Conservation (phyloP, 306 rosid species). For the Castanea crenata region DNA sequence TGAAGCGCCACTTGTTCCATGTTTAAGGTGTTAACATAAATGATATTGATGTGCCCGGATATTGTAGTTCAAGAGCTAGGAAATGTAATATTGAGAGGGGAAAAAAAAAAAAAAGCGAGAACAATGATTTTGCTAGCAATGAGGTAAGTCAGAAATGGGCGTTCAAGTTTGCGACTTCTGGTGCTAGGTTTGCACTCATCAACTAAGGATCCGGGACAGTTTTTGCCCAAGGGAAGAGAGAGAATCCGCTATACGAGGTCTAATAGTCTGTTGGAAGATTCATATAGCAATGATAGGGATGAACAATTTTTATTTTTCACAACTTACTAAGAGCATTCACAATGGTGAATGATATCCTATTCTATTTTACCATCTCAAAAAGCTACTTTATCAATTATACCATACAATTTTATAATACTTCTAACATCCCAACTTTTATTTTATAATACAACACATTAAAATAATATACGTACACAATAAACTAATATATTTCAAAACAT, state of each 20-base stretch:
- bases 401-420: too few relatives aligned
- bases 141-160: constrained; percentile 20
- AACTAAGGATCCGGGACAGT: constrained; percentile 45
- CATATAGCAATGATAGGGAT: too few relatives aligned
- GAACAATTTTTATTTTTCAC: too few relatives aligned
- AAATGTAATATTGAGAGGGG: constrained; percentile 5
- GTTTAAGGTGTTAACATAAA: not conserved
- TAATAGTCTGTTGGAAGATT: not conserved
- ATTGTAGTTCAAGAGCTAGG: constrained; percentile 17
- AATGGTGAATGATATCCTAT: too few relatives aligned
- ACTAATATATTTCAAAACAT: too few relatives aligned
- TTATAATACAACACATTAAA: too few relatives aligned
- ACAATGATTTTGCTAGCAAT: constrained; percentile 37
- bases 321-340: too few relatives aligned
- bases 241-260: constrained; percentile 62
- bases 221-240: constrained; percentile 71
- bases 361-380: too few relatives aligned
- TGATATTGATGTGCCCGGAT: constrained; percentile 18
- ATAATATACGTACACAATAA: too few relatives aligned
- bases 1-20: not conserved
- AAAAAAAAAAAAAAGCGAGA: constrained; percentile 18
- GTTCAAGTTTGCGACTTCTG: constrained; percentile 52
- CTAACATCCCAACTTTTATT: too few relatives aligned
- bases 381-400: too few relatives aligned
- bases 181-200: constrained; percentile 82